Evolutionary conservation across 2,329 filamentous ascomycete species (phyloP), one percentile per base, ranked within the genome.

Genomic region (Aspergillus tanneri): DNA sequence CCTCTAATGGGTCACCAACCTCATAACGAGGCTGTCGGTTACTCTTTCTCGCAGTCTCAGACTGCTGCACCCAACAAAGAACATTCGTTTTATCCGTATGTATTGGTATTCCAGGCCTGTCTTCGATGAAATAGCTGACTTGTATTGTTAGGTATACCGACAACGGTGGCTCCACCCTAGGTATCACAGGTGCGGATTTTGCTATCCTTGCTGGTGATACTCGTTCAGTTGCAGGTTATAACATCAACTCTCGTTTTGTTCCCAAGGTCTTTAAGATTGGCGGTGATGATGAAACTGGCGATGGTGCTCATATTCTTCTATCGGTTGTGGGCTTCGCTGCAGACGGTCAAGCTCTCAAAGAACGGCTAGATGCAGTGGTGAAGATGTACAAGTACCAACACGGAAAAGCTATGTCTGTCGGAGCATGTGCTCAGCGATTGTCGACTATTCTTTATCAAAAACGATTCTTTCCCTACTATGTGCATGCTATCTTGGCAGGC

Each of bases 301-400:
- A 87, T 52, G 89, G 91, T 61, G 88, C 90, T 43, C 88, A 84
- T 46, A 88, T 99, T 63, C 83, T 97, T 12, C 81, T 99, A 40
- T 95, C 91, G 2, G 92, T 99, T 0, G 92, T 96, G 35, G 93
- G 93, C 38, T 99, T 96, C 68, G 90, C 91, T 11, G 93, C 93
- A 55, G 93, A 99, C 70, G 93, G 93, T 51, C 85, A 91, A 64
- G 92, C 93, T 27, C 79, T 99, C 61, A 92, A 93, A 73, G 92
- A 97, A 75, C 88, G 90, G 56, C 83, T 97, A 56, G 92, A 97
- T 69, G 86, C 89, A 55, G 84, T 96, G 66, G 93, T 95, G 79
- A 97, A 96, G 80, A 95, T 97, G 86, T 97, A 97, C 83, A 88
- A 88, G 65, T 96, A 96, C 78, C 90, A 95, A 70, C 92, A 97